Evolutionary conservation across 345 rosid species (phyloP), one percentile per base, ranked within the genome.

Genomic region (Camelina neglecta): DNA sequence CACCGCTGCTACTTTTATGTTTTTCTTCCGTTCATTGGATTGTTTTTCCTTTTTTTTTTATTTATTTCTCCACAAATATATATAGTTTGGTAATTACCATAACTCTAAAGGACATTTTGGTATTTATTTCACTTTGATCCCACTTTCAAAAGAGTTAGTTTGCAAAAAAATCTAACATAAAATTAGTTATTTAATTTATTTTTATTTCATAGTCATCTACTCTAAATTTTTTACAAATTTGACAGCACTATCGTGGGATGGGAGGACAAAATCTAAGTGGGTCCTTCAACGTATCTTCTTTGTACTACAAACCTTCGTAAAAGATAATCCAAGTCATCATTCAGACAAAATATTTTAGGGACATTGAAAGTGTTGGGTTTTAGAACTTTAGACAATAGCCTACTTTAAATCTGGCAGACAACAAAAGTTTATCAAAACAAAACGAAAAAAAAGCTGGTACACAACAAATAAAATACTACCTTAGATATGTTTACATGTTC

Each of bases 221-320:
- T n/a, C n/a, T n/a, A 71, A 36, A 18, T 18, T 18, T 18, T 18
- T 18, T 18, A 18, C 18, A 18, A 29, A 54, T 57, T 26, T 20
- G 77, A 64, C 39, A 73, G 65, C 71, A 73, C 39, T 74, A 58
- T 66, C 53, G 23, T 18, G 62, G 9, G 62, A 66, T 36, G 58
- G 60, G 67, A 67, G 55, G 63, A 51, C 55, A 51, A 41, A 41
- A 75, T 75, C 79, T 60, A 51, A 68, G 74, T 68, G 79, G 79
- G 74, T 75, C 74, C 63, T 69, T 69, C 0, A 75, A 11, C 74
- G 64, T 75, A 69, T 75, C 79, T 68, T 60, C 31, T 29, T 35
- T 60, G 67, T 10, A 65, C 72, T 75, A 31, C 61, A 44, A 29
- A 29, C 11, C 66, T 74, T 67, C 24, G 5, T 75, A 41, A 60